Percentiles rank a stretch among this genome's conserved stretches.
phyloP scores from a whole-genome alignment of 805 yeast genomes.

The Yarrowia bubula region DNA sequence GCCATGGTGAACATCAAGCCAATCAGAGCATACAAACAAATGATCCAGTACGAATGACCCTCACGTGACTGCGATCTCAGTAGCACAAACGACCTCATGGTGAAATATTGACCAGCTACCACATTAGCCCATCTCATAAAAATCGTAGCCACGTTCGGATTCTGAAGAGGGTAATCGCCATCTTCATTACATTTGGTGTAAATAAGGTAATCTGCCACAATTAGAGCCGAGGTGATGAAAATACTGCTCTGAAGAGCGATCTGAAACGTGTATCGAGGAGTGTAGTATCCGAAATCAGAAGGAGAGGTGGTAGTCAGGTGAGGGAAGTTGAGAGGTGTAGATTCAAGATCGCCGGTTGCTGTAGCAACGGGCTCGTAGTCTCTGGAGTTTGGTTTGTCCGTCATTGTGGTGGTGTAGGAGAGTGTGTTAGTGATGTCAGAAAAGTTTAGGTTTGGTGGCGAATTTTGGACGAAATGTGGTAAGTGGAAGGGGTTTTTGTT shows the following conservation, averaged over 20 bases:
- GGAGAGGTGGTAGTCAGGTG: background rate
- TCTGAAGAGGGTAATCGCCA: background rate
- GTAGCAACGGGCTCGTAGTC: background rate
- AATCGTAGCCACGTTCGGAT: background rate
- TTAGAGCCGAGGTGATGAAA: background rate
- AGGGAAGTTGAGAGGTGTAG: background rate
- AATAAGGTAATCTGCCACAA: background rate
- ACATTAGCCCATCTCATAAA: background rate
- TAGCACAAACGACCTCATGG: background rate
- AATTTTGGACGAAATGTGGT: too few species aligned
- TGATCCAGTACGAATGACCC: background rate
- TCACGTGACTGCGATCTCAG: background rate
- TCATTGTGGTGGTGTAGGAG: too few species aligned
- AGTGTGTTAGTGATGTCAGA: too few species aligned
- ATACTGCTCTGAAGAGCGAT: background rate
- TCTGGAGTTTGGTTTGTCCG: too few species aligned
- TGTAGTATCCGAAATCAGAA: background rate
- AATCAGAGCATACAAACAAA: background rate
- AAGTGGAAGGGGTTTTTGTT: too few species aligned
- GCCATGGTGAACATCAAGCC: background rate
- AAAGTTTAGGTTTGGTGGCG: too few species aligned
- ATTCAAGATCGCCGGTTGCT: background rate
- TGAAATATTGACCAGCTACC: background rate
- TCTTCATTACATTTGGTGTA: background rate
- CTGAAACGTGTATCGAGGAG: background rate